phyloP scores from a whole-genome alignment of 352 stramenopile species.

The Phytopythium aichiense region DNA sequence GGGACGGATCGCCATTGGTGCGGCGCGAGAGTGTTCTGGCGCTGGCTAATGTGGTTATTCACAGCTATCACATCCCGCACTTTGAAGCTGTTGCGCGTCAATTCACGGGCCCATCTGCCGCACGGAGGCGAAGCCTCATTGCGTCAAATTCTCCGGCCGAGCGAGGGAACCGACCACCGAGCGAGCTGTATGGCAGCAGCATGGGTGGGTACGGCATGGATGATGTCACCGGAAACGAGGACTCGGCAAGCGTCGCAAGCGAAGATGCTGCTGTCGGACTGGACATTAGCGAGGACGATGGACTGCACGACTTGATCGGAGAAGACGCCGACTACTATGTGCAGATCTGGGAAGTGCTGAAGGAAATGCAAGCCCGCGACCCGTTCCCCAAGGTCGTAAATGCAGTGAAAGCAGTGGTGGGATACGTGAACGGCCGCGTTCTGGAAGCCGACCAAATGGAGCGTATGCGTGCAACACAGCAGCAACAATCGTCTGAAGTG shows the following conservation, averaged over 20 bases:
- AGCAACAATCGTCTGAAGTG: slow-evolving; percentile 16
- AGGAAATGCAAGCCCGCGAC: slow-evolving; percentile 84
- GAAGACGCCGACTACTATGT: slow-evolving; percentile 80
- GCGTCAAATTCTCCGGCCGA: neutral
- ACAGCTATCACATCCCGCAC: slow-evolving; percentile 80
- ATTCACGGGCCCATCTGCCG: slow-evolving; percentile 53
- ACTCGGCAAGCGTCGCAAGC: slow-evolving; percentile 1
- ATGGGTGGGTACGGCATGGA: neutral
- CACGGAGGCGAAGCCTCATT: slow-evolving; percentile 5
- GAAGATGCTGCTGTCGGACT: slow-evolving; percentile 5
- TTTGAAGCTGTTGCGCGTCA: slow-evolving; percentile 85
- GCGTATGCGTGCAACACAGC: slow-evolving; percentile 18
- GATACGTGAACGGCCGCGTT: slow-evolving; percentile 54
- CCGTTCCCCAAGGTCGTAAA: slow-evolving; percentile 73
- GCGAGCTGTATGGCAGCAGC: slow-evolving; percentile 2
- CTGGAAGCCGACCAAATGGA: slow-evolving; percentile 50
- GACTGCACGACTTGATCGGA: slow-evolving; percentile 37
- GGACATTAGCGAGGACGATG: slow-evolving; percentile 19
- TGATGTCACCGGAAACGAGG: neutral
- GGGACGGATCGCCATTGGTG: slow-evolving; percentile 83
- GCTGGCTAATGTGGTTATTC: slow-evolving; percentile 79
- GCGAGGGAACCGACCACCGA: neutral
- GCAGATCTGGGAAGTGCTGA: slow-evolving; percentile 82
- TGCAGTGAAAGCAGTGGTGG: slow-evolving; percentile 62
- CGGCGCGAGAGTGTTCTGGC: slow-evolving; percentile 80